Conservation (phyloP, 208 protist species). For the Crithidia sp. region DNA sequence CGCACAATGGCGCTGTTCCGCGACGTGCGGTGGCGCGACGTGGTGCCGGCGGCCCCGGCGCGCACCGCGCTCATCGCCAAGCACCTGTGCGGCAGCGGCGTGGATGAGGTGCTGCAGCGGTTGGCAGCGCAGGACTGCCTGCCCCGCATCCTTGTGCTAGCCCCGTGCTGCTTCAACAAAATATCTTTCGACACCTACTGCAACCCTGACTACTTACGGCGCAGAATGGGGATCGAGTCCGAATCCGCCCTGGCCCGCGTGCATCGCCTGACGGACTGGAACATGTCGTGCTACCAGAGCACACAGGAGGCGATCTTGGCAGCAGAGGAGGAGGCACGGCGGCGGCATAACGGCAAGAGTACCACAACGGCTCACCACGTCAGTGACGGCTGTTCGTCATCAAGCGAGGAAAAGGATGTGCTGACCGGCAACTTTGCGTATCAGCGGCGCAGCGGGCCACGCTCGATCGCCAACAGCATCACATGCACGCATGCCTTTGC, state of each 20-base stretch:
- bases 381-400: no score
- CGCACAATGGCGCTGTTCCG: constrained; percentile 52
- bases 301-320: constrained; percentile 7
- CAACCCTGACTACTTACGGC: constrained; percentile 43
- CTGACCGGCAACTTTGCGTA: neutral
- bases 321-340: neutral
- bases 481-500: constrained; percentile 61
- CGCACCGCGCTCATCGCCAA: constrained; percentile 72
- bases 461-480: constrained; percentile 47
- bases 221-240: constrained; percentile 39
- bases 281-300: constrained; percentile 60
- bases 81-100: constrained; percentile 82
- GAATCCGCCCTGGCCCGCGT: constrained; percentile 39
- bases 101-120: constrained; percentile 67
- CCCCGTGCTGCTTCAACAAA: constrained; percentile 80
- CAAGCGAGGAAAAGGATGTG: no score
- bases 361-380: no score
- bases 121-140: constrained; percentile 41
- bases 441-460: constrained; percentile 29
- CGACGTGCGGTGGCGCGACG: constrained; percentile 53
- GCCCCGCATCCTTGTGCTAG: constrained; percentile 69
- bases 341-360: neutral
- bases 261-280: constrained; percentile 79
- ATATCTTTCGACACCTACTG: constrained; percentile 59
- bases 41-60: constrained; percentile 37